Percentiles rank a stretch among this genome's conserved stretches.
Conservation (phyloP, 495 filamentous ascomycete genomes). For the Daldinia decipiens region DNA sequence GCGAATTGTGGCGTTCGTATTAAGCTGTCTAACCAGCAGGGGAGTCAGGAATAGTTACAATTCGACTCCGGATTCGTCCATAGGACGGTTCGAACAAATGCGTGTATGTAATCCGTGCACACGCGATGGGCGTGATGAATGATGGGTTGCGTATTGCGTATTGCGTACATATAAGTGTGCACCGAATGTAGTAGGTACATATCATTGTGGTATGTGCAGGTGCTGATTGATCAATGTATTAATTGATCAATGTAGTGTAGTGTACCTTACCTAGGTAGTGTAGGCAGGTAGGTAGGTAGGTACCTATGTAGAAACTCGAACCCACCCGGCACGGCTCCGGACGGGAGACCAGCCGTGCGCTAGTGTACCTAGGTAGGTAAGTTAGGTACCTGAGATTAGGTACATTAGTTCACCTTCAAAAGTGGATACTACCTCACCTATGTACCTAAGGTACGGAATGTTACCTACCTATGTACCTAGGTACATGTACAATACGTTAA, state of each 20-base stretch:
- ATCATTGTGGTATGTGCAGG: no score
- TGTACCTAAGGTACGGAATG: background rate
- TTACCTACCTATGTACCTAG: no score
- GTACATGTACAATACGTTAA: background rate
- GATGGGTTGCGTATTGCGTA: background rate
- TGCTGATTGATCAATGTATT: background rate
- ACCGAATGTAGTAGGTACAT: no score
- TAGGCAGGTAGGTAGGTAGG: no score
- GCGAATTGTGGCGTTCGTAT: slow-evolving; percentile 9
- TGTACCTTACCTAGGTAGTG: no score
- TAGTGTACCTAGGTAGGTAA: background rate
- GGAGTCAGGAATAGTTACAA: slow-evolving; percentile 6
- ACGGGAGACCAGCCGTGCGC: slow-evolving; percentile 8
- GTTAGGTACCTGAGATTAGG: background rate
- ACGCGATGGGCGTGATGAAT: background rate
- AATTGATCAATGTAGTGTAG: background rate
- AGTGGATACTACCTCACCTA: background rate
- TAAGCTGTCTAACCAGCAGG: slow-evolving; percentile 6
- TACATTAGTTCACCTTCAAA: background rate
- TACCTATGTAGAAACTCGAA: slow-evolving; percentile 6
- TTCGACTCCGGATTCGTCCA: background rate
- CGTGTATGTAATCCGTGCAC: slow-evolving; percentile 1
- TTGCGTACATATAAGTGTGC: background rate
- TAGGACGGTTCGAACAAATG: slow-evolving; percentile 1
- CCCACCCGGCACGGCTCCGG: slow-evolving; percentile 25